Evolutionary conservation across 1,284 basidiomycete species (phyloP).

Genomic region (Irpex lacteus): DNA sequence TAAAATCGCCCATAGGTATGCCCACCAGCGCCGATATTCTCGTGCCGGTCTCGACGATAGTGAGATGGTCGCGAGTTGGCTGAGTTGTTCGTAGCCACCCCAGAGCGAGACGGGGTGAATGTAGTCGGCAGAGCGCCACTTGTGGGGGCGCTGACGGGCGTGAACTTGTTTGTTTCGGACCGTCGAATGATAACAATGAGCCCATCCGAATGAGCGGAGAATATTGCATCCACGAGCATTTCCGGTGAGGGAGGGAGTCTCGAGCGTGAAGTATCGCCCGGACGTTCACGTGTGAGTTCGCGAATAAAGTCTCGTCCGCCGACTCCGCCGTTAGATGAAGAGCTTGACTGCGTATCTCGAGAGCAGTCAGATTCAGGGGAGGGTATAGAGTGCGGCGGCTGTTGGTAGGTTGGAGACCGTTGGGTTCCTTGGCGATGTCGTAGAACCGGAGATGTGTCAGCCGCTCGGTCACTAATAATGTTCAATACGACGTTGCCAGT

Average conservation of each 20-base stretch:
- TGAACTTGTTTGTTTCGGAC: slow-evolving; percentile 11
- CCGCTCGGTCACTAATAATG: neutral
- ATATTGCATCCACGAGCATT: slow-evolving; percentile 69
- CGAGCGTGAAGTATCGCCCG: slow-evolving; percentile 18
- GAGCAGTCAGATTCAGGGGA: neutral
- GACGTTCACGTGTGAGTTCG: slow-evolving; percentile 16
- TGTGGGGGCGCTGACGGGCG: neutral
- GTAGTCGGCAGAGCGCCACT: neutral
- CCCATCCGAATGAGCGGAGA: slow-evolving; percentile 78
- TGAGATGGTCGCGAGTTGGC: too few relatives aligned
- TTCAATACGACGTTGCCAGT: too few relatives aligned
- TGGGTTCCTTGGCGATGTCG: neutral
- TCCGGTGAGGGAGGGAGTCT: slow-evolving; percentile 22
- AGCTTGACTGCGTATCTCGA: neutral
- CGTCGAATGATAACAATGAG: slow-evolving; percentile 69
- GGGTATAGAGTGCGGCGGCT: neutral
- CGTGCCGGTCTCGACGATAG: too few relatives aligned
- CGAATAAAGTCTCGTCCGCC: slow-evolving; percentile 7
- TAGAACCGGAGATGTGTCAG: neutral
- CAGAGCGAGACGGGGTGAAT: neutral
- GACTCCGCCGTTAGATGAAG: neutral
- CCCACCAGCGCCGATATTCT: too few relatives aligned
- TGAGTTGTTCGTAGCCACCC: too few relatives aligned
- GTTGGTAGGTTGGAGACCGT: neutral
- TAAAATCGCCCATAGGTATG: too few relatives aligned